A percentile compares a stretch with the other conserved stretches of the same genome.
Conservation (phyloP, 495 filamentous ascomycete genomes). For the Podospora pseudopauciseta region DNA sequence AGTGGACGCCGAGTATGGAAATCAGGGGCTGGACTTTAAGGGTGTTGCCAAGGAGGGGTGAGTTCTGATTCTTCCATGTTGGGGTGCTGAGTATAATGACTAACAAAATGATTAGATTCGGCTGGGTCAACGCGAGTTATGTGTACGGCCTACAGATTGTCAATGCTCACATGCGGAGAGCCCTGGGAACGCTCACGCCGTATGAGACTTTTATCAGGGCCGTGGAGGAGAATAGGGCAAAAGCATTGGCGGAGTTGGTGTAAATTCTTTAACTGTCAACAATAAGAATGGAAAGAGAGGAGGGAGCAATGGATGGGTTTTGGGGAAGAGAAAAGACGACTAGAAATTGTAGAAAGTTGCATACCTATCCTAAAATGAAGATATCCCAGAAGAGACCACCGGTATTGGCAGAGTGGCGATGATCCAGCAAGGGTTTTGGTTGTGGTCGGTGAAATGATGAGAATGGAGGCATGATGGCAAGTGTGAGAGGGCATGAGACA, state of each 20-base stretch:
- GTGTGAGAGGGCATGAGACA: too few relatives aligned
- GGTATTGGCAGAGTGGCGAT: not conserved
- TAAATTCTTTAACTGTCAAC: slow-evolving; percentile 7
- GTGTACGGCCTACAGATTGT: slow-evolving; percentile 83
- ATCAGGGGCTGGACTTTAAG: slow-evolving; percentile 91
- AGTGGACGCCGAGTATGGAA: slow-evolving; percentile 95
- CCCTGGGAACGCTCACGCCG: slow-evolving; percentile 76
- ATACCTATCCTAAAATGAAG: not conserved
- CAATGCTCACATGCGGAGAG: slow-evolving; percentile 77
- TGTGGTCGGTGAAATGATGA: not conserved
- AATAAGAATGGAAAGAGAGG: not conserved
- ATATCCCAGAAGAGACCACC: not conserved
- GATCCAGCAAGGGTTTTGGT: not conserved
- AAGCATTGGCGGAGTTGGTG: slow-evolving; percentile 39
- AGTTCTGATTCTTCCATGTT: slow-evolving; percentile 34
- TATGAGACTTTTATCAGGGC: slow-evolving; percentile 70
- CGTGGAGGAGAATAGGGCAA: slow-evolving; percentile 41
- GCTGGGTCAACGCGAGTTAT: slow-evolving; percentile 97
- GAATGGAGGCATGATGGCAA: too few relatives aligned
- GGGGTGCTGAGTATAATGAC: slow-evolving; percentile 22
- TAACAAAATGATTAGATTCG: slow-evolving; percentile 61
- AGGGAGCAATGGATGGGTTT: not conserved
- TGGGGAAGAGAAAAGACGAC: not conserved
- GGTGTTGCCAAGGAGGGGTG: slow-evolving; percentile 94
- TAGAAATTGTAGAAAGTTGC: not conserved